A percentile compares a stretch with the other conserved stretches of the same genome.
These are phyloP conservation scores for Stachybotrys elegans DNA, from an alignment of 2,329 filamentous ascomycete species.

Conservation along the genomic window DNA sequence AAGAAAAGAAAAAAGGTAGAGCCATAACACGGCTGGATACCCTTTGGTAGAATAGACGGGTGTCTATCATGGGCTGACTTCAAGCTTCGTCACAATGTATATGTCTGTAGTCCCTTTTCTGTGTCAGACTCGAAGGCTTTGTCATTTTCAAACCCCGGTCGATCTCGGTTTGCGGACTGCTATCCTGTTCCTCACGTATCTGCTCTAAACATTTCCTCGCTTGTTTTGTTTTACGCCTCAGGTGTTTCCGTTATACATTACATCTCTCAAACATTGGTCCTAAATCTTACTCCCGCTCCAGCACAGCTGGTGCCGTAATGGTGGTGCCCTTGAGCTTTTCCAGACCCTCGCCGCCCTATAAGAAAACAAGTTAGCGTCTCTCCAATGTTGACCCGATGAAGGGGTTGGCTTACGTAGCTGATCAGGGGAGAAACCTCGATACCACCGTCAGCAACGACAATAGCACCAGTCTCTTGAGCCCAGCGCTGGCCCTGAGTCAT, in stretches of 20 bases:
- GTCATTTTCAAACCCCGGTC: too few species aligned
- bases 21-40: too few species aligned
- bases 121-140: too few species aligned
- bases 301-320: constrained; percentile 46
- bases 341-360: constrained; percentile 58
- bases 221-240: too few species aligned
- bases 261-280: not conserved
- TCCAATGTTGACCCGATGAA: too few species aligned
- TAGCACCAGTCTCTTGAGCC: constrained; percentile 72
- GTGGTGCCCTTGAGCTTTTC: constrained; percentile 49
- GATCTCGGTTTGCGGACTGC: too few species aligned
- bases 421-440: constrained; percentile 89
- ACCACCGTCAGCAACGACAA: constrained; percentile 64
- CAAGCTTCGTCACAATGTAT: too few species aligned
- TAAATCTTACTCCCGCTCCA: constrained; percentile 37
- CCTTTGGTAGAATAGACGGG: too few species aligned
- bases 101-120: too few species aligned
- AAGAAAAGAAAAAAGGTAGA: too few species aligned
- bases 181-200: constrained; percentile 8
- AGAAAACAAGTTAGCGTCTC: constrained; percentile 8
- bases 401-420: constrained; percentile 76
- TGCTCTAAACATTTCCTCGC: constrained; percentile 5
- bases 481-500: constrained; percentile 86
- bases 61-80: too few species aligned
- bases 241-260: not conserved